phyloP scores from a whole-genome alignment of 139 green algal species.

The Coccomyxa sp. region DNA sequence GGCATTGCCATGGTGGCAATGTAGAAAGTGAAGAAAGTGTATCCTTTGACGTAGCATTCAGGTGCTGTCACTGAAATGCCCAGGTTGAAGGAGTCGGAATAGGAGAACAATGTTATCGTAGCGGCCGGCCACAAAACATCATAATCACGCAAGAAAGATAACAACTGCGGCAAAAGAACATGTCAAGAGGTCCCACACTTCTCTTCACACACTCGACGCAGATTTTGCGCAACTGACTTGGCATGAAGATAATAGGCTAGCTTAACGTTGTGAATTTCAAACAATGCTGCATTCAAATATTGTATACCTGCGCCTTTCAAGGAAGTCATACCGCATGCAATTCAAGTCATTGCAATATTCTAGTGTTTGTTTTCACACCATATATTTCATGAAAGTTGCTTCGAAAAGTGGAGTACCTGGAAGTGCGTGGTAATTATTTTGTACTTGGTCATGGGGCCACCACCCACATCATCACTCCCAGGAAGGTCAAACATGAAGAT shows the following conservation, averaged over 20 bases:
- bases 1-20: constrained; percentile 31
- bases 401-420: constrained; percentile 18
- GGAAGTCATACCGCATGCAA: no score
- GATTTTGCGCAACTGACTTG: no score
- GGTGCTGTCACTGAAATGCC: constrained; percentile 31
- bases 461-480: constrained; percentile 11
- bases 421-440: constrained; percentile 42
- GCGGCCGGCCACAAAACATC: constrained; percentile 33
- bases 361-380: no score
- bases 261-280: no score
- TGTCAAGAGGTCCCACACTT: no score
- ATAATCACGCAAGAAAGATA: constrained; percentile 38
- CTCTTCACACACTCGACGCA: no score
- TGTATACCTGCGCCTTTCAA: no score
- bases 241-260: no score
- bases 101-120: constrained; percentile 20
- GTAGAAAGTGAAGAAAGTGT: constrained; percentile 29
- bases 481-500: constrained; percentile 27
- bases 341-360: no score
- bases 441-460: constrained; percentile 37
- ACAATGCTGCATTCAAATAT: no score
- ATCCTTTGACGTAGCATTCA: constrained; percentile 22
- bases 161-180: constrained; percentile 18
- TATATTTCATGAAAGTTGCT: no score
- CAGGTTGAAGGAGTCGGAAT: constrained; percentile 33